Evolutionary conservation across 345 rosid species (phyloP), one percentile per base, ranked within the genome.

Genomic region (Melaleuca alternifolia): DNA sequence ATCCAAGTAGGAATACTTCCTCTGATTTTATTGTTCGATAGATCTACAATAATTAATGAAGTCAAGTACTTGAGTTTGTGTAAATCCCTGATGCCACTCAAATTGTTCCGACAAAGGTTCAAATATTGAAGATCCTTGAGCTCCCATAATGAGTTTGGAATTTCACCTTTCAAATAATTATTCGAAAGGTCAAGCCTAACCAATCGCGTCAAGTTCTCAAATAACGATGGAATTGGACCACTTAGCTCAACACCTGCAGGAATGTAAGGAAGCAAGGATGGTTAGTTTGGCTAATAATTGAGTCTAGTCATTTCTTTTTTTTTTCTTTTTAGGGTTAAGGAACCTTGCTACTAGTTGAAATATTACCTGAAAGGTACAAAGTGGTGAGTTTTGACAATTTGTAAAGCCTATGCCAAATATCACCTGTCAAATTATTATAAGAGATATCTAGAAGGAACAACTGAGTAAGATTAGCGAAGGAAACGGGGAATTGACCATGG

Each of bases 391-490:
- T 59, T 0, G 16, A 7, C 65, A 59, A 59, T 30, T 59, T 59
- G 65, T 10, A 15, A 26, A n/a, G 1, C 33, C 8, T 26, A 12
- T n/a, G 7, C 71, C 71, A 6, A 59, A 59, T 59, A 12, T 4
- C 33, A n/a, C 4, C 3, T 1, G 8, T 59, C 1, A 59, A 59
- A 59, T 59, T 26, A 12, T n/a, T 59, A 8, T 0, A 11, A 26
- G 0, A 0, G 16, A 59, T 16, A 26, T 0, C 0, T 5, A 59
- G 2, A n/a, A 0, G 0, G 12, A 33, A 59, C 5, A n/a, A 5
- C 1, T 11, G 71, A 16, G 71, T n/a, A 26, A 59, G 71, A 59
- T 59, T 59, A 2, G 71, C 16, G 1, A 59, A 59, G 65, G 0
- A 59, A n/a, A 16, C 15, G 7, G 33, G 33, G 33, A 59, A 26